Evolutionary conservation across 2,329 filamentous ascomycete species (phyloP).

Genomic region (Penicillium sp.): DNA sequence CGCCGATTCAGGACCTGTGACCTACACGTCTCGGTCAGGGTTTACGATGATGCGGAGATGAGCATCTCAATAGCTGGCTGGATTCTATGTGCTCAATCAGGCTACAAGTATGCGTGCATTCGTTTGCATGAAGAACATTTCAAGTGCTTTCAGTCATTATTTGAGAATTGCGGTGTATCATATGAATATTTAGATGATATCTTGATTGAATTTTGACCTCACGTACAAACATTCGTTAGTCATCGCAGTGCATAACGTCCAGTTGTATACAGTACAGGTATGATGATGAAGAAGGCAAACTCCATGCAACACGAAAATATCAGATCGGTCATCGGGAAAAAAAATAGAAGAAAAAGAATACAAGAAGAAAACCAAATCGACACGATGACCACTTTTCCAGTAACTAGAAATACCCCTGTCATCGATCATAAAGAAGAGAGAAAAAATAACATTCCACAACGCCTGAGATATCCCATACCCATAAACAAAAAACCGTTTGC

Average conservation of each 20-base stretch:
- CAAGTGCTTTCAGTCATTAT: background rate
- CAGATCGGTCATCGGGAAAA: background rate
- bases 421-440: background rate
- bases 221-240: constrained; percentile 2
- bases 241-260: constrained; percentile 3
- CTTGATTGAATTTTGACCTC: background rate
- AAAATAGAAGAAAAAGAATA: background rate
- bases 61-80: too few relatives aligned
- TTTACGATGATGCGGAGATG: too few relatives aligned
- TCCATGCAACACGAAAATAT: constrained; percentile 8
- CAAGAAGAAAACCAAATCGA: background rate
- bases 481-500: background rate
- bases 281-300: constrained; percentile 1
- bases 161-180: too few relatives aligned
- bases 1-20: constrained; percentile 1
- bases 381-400: background rate
- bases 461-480: background rate
- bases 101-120: too few relatives aligned
- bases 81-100: too few relatives aligned
- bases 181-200: background rate
- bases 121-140: background rate
- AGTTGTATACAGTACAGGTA: constrained; percentile 5
- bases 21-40: too few relatives aligned
- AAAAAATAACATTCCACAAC: constrained; percentile 5
- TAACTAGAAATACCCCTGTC: background rate